Evolutionary conservation across 2,329 filamentous ascomycete species (phyloP), one percentile per base, ranked within the genome.

Genomic region (Nothopassalora personata): DNA sequence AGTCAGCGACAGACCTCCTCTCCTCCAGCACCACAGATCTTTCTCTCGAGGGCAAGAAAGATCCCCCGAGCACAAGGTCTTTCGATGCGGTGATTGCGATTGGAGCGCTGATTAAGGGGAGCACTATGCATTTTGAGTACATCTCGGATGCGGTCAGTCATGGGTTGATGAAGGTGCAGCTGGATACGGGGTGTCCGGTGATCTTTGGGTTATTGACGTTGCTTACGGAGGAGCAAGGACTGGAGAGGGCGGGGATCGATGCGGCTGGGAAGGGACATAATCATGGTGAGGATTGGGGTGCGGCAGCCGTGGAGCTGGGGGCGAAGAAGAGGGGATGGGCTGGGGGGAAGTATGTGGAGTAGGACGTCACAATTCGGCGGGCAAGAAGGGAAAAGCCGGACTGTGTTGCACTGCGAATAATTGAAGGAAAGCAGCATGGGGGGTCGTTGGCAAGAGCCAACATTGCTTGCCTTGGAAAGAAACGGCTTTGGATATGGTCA

Each of bases 61-160:
- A 28, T 3, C 48, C 47, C 18, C 54, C 60, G 31, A 50, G 59
- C 54, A 52, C 50, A 36, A 10, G 47, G 45, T 85, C 91, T 19
- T 97, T 97, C 70, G 93, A 97, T 72, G 94, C 94, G 63, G 86
- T 99, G 64, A 92, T 99, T 66, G 91, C 94, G 55, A 89, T 99
- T 67, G 94, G 94, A 57, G 92, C 96, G 58, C 84, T 99, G 61
- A 97, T 99, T 79, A 99, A 99, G 80, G 94, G 94, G 74, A 90
- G 96, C 77, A 97, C 94, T 6, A 97, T 97, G 91, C 94, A 99
- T 78, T 99, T 99, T 71, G 94, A 99, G 78, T 97, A 99, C 79
- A 99, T 99, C 69, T 84, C 92, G 46, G 94, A 97, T 65, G 85
- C 90, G 45, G 91, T 95, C 6, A 91, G 86, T 59, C 90, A 96